A percentile compares a stretch with the other conserved stretches of the same genome.
Conservation (phyloP, 306 rosid species). For the Cercis canadensis region DNA sequence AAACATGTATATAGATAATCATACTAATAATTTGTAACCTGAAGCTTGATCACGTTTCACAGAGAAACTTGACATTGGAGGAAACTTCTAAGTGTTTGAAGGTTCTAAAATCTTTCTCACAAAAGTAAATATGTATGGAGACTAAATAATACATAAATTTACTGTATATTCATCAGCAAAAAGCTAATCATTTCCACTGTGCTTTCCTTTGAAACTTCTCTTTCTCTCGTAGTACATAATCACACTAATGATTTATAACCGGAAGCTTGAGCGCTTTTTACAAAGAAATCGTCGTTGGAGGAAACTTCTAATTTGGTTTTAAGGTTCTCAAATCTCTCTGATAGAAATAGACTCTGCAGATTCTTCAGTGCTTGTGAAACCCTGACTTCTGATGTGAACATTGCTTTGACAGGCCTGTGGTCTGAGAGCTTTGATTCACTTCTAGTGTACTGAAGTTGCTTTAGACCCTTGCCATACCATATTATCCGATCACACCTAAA, state of each 20-base stretch:
- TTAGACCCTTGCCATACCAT: conserved; percentile 71
- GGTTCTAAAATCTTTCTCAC: too few relatives aligned
- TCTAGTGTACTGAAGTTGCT: conserved; percentile 68
- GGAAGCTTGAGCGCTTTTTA: conserved; percentile 51
- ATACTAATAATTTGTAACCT: too few relatives aligned
- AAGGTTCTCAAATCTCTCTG: conserved; percentile 59
- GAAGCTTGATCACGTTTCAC: too few relatives aligned
- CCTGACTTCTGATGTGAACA: conserved; percentile 60
- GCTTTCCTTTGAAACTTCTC: conserved; percentile 11
- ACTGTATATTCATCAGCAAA: conserved; percentile 46
- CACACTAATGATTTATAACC: conserved; percentile 36
- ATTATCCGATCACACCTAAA: conserved; percentile 90
- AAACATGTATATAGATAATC: conserved; percentile 16
- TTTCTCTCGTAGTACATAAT: too few relatives aligned
- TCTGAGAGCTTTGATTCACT: conserved; percentile 78
- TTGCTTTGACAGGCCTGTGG: conserved; percentile 84
- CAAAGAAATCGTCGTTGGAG: conserved; percentile 43
- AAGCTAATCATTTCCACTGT: conserved; percentile 2
- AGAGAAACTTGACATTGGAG: too few relatives aligned
- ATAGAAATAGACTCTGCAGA: conserved; percentile 49
- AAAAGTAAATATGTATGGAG: too few relatives aligned
- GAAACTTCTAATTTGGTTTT: conserved; percentile 56
- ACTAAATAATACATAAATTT: too few relatives aligned
- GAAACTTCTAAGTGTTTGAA: too few relatives aligned
- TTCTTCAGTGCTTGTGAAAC: conserved; percentile 32